A percentile compares a stretch with the other conserved stretches of the same genome.
Evolutionary conservation across 164 flowering plant genomes (phyloP).

Genomic region (Vitis rotundifolia): DNA sequence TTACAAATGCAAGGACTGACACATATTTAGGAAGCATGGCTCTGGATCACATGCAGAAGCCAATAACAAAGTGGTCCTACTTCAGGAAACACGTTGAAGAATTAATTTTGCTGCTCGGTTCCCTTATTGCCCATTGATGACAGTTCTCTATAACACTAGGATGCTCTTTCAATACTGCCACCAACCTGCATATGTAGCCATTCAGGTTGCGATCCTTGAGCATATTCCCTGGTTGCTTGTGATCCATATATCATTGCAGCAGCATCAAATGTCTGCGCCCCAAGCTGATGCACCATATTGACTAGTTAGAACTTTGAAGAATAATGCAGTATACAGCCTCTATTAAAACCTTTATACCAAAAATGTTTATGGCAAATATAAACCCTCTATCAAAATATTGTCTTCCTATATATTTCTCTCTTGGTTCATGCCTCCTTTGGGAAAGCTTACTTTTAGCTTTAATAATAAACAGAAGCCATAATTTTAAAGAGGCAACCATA

Average conservation of each 20-base stretch:
- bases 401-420: no score
- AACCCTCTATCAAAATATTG: no score
- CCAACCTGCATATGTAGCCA: conserved; percentile 95
- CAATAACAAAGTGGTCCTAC: conserved; percentile 7
- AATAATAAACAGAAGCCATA: no score
- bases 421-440: no score
- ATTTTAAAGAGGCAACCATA: no score
- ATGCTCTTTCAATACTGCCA: conserved; percentile 62
- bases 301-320: conserved; percentile 5
- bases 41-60: conserved; percentile 13
- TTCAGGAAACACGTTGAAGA: conserved; percentile 4
- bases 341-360: no score
- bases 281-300: conserved; percentile 40
- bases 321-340: neutral
- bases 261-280: conserved; percentile 55
- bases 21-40: conserved; percentile 13
- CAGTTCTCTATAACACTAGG: conserved; percentile 22
- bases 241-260: conserved; percentile 57
- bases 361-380: no score
- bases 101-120: conserved; percentile 12
- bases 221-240: conserved; percentile 66
- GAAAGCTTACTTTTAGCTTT: no score
- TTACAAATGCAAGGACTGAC: conserved; percentile 13
- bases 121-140: conserved; percentile 13
- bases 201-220: conserved; percentile 57